Evolutionary conservation across 305 asterid species (phyloP), one percentile per base, ranked within the genome.

Genomic region (Fraxinus dipetala): DNA sequence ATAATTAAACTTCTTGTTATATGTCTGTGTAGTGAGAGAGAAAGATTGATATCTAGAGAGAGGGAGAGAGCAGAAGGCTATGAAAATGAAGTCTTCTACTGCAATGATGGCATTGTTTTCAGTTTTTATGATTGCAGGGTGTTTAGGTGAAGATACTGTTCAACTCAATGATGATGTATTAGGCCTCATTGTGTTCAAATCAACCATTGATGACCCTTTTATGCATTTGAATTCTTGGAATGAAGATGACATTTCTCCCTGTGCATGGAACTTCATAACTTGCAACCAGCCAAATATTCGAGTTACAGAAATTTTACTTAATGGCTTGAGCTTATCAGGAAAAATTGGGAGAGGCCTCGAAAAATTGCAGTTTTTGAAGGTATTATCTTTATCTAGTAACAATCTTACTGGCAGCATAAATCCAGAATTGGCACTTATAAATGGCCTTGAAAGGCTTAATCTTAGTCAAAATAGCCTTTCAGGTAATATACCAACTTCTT

Each of bases 111-210:
- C 72, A 4, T 76, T 91, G 4, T 72, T 76, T 1, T 3, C 78
- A 24, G 56, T 80, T 75, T 32, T 85, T 28, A 84, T 83, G 18
- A 14, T 69, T 14, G 2, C 75, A 63, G 79, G 72, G 2, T 79
- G 79, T 26, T 56, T 26, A 20, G 85, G 73, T n/a, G 91, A 72
- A 73, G 90, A 87, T 24, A 69, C 88, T 0, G 85, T 90, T 13
- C 91, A 78, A 54, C 90, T 95, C 2, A 92, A 93, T 88, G 99
- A 95, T 84, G 99, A 95, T 69, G 96, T 95, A 72, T 78, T 94
- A 56, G 99, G 97, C 78, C 98, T 95, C 87, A 89, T 95, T 77
- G 99, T 94, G 65, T 91, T 95, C 91, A 94, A 95, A 81, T 90
- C 98, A 35, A 84, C 85, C 35, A 26, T 95, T 24, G 77, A n/a